phyloP scores from a whole-genome alignment of 108 stramenopile genomes.

The Skeletonema menzelii region DNA sequence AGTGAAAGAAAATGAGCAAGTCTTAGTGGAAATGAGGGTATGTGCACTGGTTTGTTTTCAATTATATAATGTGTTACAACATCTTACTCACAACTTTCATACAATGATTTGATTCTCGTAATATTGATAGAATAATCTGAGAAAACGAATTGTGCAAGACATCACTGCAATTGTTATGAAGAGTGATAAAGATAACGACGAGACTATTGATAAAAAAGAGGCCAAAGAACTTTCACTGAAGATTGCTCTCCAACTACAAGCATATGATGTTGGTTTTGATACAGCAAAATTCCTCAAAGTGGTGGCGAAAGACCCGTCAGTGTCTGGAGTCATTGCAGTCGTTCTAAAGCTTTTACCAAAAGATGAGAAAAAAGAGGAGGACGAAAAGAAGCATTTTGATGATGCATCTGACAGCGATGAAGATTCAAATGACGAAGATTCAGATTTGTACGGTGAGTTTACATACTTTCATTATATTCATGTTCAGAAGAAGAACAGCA shows the following conservation, averaged over 20 bases:
- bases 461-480: neutral
- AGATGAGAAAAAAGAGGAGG: neutral
- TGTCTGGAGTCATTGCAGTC: conserved; percentile 27
- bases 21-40: conserved; percentile 43
- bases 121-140: conserved; percentile 25
- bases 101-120: neutral
- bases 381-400: neutral
- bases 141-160: conserved; percentile 41
- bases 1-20: conserved; percentile 45
- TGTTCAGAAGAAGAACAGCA: neutral
- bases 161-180: conserved; percentile 26
- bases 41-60: neutral
- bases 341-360: conserved; percentile 21
- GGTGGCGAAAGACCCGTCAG: conserved; percentile 21
- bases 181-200: conserved; percentile 29
- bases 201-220: conserved; percentile 24
- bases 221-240: conserved; percentile 26
- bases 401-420: conserved; percentile 11
- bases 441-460: conserved; percentile 38
- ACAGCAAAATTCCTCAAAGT: conserved; percentile 36
- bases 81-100: neutral
- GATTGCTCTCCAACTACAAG: conserved; percentile 35
- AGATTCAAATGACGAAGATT: conserved; percentile 1
- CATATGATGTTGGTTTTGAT: conserved; percentile 41
- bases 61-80: neutral